Percentiles rank a stretch among this genome's conserved stretches.
phyloP scores from a whole-genome alignment of 2,329 filamentous ascomycete genomes.

The Thielaviopsis ethacetica region DNA sequence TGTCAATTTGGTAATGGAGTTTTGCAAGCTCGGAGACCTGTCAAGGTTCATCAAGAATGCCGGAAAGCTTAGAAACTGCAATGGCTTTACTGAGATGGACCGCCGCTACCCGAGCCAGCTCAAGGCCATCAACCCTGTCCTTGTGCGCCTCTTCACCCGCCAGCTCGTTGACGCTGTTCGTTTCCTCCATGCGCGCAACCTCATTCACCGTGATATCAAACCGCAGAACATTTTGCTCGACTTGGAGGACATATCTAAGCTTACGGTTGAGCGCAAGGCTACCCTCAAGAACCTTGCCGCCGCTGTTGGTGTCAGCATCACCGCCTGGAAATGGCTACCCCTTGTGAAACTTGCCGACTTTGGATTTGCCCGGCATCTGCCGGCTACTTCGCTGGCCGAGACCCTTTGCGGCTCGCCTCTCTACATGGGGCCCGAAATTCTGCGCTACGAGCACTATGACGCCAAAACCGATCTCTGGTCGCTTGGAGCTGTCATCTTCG shows the following conservation, averaged over 20 bases:
- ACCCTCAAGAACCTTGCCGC: slow-evolving; percentile 21
- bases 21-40: slow-evolving; percentile 86
- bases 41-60: slow-evolving; percentile 94
- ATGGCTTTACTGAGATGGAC: slow-evolving; percentile 77
- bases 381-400: slow-evolving; percentile 80
- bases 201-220: slow-evolving; percentile 94
- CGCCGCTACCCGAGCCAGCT: slow-evolving; percentile 76
- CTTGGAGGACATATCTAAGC: slow-evolving; percentile 33
- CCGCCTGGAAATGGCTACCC: slow-evolving; percentile 35
- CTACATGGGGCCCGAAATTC: slow-evolving; percentile 97
- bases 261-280: slow-evolving; percentile 53
- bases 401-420: slow-evolving; percentile 91
- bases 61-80: slow-evolving; percentile 61
- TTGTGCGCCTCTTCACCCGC: slow-evolving; percentile 89
- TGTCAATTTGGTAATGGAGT: slow-evolving; percentile 98
- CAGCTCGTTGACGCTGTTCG: slow-evolving; percentile 83
- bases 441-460: slow-evolving; percentile 94
- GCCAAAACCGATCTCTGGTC: slow-evolving; percentile 97
- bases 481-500: slow-evolving; percentile 84
- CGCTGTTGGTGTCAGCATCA: slow-evolving; percentile 50
- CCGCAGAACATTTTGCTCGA: slow-evolving; percentile 79
- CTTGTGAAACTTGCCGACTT: slow-evolving; percentile 98
- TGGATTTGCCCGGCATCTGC: slow-evolving; percentile 87
- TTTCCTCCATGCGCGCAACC: slow-evolving; percentile 70
- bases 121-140: slow-evolving; percentile 89